Evolutionary conservation across 208 protist species (phyloP), one percentile per base, ranked within the genome.

Genomic region (Trichomonas gallinae): DNA sequence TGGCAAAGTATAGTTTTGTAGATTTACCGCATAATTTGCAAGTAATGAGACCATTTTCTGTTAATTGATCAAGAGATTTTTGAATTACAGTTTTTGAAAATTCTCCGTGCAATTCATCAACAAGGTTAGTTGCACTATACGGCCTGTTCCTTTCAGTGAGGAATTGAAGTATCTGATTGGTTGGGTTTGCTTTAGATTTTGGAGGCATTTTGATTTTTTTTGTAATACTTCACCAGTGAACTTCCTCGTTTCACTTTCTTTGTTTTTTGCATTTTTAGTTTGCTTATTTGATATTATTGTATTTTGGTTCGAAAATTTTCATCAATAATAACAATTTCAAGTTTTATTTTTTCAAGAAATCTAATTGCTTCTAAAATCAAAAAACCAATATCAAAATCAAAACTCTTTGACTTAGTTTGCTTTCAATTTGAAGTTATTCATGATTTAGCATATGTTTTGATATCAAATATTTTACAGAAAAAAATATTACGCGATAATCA

Each of bases 1-100:
- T 93, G 40, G 87, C 87, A 51, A 93, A 93, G 26, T 93, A 93
- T 51, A 93, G 15, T 36, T 93, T 93, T 42, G 81, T 85, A 58
- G 87, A 34, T 36, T 93, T 93, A 34, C 87, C 87, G 31, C 40
- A 42, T 34, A 93, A 9, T 93, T 93, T 93, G 6, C 44, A 48
- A 21, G 87, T 51, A 38, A 34, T 44, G 8, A 36, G 23, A 6
- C 36, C 36, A 8, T 36, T 42, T 34, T 13, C 36, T 51, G 87
- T 23, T 38, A 93, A 42, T 38, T 48, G 15, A 38, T 93, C 87
- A 58, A 93, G n/a, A 38, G 87, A 42, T 42, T 93, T 93, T 93
- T 93, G 23, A 51, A 93, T 44, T n/a, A 38, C 87, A 51, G 87
- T 8, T 51, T 51, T 34, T 8, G n/a, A 23, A 51, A 42, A 93